Evolutionary conservation across 768 basidiomycete species (phyloP).

Genomic region (Baorangia bicolor): DNA sequence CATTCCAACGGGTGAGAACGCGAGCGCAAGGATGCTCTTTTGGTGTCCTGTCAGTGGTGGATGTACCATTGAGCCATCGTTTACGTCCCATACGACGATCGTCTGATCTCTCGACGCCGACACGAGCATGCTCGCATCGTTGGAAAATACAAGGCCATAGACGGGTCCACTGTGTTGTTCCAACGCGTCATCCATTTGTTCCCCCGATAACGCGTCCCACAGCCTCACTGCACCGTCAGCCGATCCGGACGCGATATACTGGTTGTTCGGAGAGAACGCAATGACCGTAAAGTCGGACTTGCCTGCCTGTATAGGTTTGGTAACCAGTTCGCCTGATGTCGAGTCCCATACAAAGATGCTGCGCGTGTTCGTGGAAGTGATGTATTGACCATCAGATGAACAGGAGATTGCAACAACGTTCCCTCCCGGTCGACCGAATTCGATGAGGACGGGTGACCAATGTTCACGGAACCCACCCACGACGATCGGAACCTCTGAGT

Average conservation of each 20-base stretch:
- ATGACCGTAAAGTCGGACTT: conserved; percentile 17
- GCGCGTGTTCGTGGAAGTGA: conserved; percentile 25
- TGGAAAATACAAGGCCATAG: conserved; percentile 32
- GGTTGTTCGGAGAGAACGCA: conserved; percentile 30
- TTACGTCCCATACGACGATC: conserved; percentile 28
- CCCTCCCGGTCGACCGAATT: conserved; percentile 20
- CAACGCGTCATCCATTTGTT: conserved; percentile 16
- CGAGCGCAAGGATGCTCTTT: conserved; percentile 27
- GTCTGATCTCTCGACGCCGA: conserved; percentile 28
- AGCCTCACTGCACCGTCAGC: conserved; percentile 20
- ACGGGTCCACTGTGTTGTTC: conserved; percentile 20
- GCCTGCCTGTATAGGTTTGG: conserved; percentile 15
- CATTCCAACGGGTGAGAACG: conserved; percentile 28
- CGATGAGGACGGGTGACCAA: conserved; percentile 33
- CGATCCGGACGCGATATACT: conserved; percentile 26
- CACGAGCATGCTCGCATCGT: conserved; percentile 24
- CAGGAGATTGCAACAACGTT: conserved; percentile 21
- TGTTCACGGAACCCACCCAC: conserved; percentile 30
- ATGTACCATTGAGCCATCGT: conserved; percentile 13
- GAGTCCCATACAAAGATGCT: conserved; percentile 27
- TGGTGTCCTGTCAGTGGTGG: conserved; percentile 22
- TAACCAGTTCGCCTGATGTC: conserved; percentile 27
- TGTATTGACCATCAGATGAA: conserved; percentile 29
- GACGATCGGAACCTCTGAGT: conserved; percentile 22
- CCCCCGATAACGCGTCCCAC: conserved; percentile 28